Evolutionary conservation across 345 rosid species (phyloP).

Genomic region (Clausena lansium): DNA sequence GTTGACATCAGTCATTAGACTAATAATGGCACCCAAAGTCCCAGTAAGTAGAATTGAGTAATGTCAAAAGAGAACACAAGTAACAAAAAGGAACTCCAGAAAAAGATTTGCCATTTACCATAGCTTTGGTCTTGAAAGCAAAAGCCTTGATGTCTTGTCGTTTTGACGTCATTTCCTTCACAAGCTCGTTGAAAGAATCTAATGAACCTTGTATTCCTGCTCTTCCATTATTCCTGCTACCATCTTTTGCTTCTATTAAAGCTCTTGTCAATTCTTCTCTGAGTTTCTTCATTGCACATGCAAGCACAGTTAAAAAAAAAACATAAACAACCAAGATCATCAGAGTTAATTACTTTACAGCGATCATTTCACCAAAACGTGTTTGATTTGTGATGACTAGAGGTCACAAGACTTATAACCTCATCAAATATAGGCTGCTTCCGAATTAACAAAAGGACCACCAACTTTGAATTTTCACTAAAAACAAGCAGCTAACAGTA

Average conservation of each 20-base stretch:
- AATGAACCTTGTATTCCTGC: slow-evolving; percentile 39
- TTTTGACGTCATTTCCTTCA: slow-evolving; percentile 56
- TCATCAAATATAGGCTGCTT: slow-evolving; percentile 13
- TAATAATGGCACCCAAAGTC: background rate
- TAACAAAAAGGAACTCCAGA: background rate
- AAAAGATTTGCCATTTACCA: slow-evolving; percentile 40
- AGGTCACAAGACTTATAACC: background rate
- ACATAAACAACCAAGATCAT: background rate
- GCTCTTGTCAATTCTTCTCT: slow-evolving; percentile 79
- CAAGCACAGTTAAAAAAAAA: slow-evolving; percentile 15
- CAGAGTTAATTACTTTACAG: background rate
- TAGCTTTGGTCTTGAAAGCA: slow-evolving; percentile 76
- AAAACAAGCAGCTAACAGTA: background rate
- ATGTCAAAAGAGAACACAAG: background rate
- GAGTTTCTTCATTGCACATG: slow-evolving; percentile 51
- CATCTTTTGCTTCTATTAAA: slow-evolving; percentile 59
- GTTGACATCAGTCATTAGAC: background rate
- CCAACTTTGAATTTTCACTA: background rate
- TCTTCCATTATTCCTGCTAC: slow-evolving; percentile 29
- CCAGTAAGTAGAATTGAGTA: background rate
- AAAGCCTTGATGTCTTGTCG: slow-evolving; percentile 68
- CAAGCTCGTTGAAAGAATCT: slow-evolving; percentile 74
- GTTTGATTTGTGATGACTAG: slow-evolving; percentile 24
- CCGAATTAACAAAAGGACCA: background rate
- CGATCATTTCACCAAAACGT: slow-evolving; percentile 13